These are phyloP conservation scores for Pulchroboletus neoregius DNA, from an alignment of 1,284 basidiomycete genomes.

Conservation along the genomic window DNA sequence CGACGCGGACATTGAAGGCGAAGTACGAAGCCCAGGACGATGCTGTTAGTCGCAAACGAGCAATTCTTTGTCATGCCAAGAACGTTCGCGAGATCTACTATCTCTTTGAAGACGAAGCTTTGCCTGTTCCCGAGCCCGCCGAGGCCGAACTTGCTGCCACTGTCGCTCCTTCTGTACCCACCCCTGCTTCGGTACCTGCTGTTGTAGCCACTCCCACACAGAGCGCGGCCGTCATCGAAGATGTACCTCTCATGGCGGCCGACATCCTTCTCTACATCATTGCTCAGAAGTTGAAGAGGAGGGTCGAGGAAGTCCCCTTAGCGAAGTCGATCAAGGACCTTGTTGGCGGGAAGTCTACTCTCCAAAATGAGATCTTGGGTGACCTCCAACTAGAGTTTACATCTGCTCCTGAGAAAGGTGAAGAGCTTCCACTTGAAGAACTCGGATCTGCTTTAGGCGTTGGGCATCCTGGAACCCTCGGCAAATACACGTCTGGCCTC, in stretches of 20 bases:
- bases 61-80: conserved; percentile 92
- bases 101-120: conserved; percentile 85
- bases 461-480: conserved; percentile 83
- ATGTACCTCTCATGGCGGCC: conserved; percentile 87
- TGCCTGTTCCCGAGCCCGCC: conserved; percentile 46
- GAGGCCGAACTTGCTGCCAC: conserved; percentile 41
- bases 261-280: conserved; percentile 89
- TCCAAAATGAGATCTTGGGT: conserved; percentile 96
- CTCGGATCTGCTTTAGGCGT: conserved; percentile 82
- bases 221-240: conserved; percentile 75
- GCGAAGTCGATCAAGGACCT: conserved; percentile 98
- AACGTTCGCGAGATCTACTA: conserved; percentile 97
- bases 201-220: conserved; percentile 49
- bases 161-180: conserved; percentile 43
- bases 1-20: conserved; percentile 88
- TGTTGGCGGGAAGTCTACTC: conserved; percentile 95
- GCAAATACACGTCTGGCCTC: conserved; percentile 93
- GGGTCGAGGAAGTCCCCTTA: conserved; percentile 83
- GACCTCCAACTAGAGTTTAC: conserved; percentile 89
- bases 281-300: conserved; percentile 98
- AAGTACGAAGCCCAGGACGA: conserved; percentile 93
- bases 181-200: conserved; percentile 43
- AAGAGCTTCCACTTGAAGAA: conserved; percentile 94
- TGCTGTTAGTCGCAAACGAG: conserved; percentile 75
- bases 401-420: conserved; percentile 95